These are phyloP conservation scores for Clarireedia sp. DNA, from an alignment of 2,329 filamentous ascomycete genomes.

Conservation along the genomic window DNA sequence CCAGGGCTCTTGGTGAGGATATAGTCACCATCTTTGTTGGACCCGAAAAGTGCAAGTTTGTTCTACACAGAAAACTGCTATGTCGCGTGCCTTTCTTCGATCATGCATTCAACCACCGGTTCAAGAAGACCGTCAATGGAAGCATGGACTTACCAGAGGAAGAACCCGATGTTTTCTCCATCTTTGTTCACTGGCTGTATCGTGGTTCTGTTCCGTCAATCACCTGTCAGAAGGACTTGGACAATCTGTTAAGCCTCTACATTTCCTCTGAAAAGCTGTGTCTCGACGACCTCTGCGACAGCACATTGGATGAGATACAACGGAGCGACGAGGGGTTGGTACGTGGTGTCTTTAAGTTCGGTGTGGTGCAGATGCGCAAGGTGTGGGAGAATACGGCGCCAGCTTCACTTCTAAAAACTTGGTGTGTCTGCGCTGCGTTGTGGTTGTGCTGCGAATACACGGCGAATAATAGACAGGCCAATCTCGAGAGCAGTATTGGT, in stretches of 20 bases:
- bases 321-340: background rate
- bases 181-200: conserved; percentile 10
- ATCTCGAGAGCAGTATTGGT: background rate
- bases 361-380: background rate
- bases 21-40: conserved; percentile 17
- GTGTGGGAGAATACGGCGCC: background rate
- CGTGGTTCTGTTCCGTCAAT: background rate
- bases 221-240: background rate
- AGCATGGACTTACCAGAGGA: conserved; percentile 11
- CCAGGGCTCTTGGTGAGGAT: background rate
- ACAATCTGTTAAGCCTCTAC: background rate
- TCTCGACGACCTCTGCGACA: background rate
- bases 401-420: background rate
- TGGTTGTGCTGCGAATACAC: background rate
- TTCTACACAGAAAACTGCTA: conserved; percentile 20
- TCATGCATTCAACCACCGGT: conserved; percentile 9
- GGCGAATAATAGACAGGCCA: background rate
- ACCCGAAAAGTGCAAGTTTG: conserved; percentile 13
- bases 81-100: conserved; percentile 8
- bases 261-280: conserved; percentile 5
- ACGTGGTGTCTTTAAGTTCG: too few species aligned
- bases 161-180: background rate
- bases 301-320: background rate
- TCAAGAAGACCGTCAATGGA: conserved; percentile 6
- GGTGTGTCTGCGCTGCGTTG: background rate